Percentiles rank a stretch among this genome's conserved stretches.
These are phyloP conservation scores for Lasiosphaeriaceae sp. DNA, from an alignment of 495 filamentous ascomycete genomes.

Conservation along the genomic window DNA sequence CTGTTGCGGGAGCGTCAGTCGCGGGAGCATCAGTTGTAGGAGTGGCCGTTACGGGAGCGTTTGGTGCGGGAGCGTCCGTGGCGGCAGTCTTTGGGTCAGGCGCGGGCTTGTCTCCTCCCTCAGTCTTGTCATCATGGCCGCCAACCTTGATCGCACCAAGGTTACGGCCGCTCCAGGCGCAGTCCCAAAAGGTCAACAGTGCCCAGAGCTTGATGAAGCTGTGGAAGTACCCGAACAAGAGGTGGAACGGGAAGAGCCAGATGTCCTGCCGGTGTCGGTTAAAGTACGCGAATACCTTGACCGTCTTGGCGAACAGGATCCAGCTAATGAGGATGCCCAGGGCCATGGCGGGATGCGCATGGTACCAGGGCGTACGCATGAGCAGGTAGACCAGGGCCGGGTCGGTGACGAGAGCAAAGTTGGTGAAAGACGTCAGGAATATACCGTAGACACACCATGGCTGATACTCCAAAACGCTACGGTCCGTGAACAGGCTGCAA, in stretches of 20 bases:
- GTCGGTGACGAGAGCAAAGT: constrained; percentile 57
- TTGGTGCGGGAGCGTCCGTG: no score
- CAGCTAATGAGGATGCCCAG: constrained; percentile 29
- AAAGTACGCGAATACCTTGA: constrained; percentile 60
- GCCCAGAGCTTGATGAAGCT: constrained; percentile 61
- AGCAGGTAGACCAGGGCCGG: constrained; percentile 36
- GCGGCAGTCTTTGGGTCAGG: no score
- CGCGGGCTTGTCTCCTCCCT: no score
- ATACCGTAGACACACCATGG: constrained; percentile 62
- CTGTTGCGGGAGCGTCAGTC: no score
- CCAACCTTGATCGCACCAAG: neutral
- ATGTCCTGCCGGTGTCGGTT: constrained; percentile 54
- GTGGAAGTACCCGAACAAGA: constrained; percentile 60
- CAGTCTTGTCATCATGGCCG: no score
- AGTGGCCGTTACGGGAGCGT: no score
- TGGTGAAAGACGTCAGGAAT: constrained; percentile 54
- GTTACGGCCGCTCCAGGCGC: constrained; percentile 26
- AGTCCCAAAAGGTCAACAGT: constrained; percentile 47
- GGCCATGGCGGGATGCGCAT: neutral
- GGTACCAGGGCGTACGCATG: constrained; percentile 1
- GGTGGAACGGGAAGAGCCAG: constrained; percentile 48
- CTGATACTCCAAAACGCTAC: constrained; percentile 34
- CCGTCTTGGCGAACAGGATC: constrained; percentile 51
- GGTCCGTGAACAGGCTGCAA: constrained; percentile 48
- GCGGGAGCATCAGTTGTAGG: no score